phyloP scores from a whole-genome alignment of 768 basidiomycete genomes.

The Mycena vulgaris region DNA sequence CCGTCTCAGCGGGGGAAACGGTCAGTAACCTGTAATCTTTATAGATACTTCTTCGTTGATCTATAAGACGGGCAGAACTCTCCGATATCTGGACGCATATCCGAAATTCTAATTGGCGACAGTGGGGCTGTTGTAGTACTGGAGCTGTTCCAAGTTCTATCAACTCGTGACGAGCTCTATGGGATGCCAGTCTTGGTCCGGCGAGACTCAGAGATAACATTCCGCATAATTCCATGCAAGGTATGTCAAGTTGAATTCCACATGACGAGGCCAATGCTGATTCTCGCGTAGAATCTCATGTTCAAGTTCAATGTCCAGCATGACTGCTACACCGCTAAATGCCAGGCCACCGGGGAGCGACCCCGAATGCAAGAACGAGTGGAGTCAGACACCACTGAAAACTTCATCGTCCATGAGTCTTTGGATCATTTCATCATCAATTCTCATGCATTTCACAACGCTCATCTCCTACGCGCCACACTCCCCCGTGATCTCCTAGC shows the following conservation, averaged over 20 bases:
- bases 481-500: neutral
- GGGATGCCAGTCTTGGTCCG: too few relatives aligned
- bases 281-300: neutral
- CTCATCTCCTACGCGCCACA: neutral
- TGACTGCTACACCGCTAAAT: neutral
- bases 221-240: too few relatives aligned
- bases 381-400: neutral
- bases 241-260: neutral
- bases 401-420: neutral
- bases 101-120: too few relatives aligned
- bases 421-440: neutral
- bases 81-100: too few relatives aligned
- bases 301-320: too few relatives aligned
- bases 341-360: neutral
- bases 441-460: too few relatives aligned
- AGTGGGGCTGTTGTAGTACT: too few relatives aligned
- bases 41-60: neutral
- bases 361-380: constrained; percentile 7
- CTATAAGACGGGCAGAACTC: neutral
- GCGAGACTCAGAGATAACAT: too few relatives aligned
- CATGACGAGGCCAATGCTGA: constrained; percentile 4
- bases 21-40: too few relatives aligned
- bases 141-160: too few relatives aligned
- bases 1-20: neutral
- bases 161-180: too few relatives aligned